Percentiles rank a stretch among this genome's conserved stretches.
phyloP scores from a whole-genome alignment of 225 moss, liverwort and hornwort species.

The Thuidium tamariscinum region DNA sequence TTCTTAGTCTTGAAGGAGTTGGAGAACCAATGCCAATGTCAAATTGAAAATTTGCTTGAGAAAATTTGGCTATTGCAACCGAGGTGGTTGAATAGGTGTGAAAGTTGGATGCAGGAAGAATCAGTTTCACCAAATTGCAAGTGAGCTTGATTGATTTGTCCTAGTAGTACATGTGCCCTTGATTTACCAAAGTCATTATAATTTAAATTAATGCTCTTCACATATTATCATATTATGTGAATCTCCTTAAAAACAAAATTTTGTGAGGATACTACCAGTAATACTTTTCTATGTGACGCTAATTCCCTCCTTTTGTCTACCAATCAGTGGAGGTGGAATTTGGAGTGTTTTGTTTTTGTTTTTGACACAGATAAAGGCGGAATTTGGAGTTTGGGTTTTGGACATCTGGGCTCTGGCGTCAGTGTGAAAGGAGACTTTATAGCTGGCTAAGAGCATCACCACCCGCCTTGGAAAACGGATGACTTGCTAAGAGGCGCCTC shows the following conservation, averaged over 20 bases:
- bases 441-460: too few relatives aligned
- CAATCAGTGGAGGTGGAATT: not conserved
- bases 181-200: not conserved
- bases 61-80: accelerated
- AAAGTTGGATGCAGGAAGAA: not conserved
- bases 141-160: not conserved
- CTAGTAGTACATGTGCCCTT: not conserved
- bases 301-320: not conserved
- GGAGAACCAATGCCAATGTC: too few relatives aligned
- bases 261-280: not conserved
- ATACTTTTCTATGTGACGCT: not conserved
- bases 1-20: not conserved
- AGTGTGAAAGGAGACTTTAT: too few relatives aligned
- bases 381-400: not conserved
- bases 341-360: too few relatives aligned
- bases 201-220: accelerated
- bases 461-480: too few relatives aligned
- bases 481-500: too few relatives aligned
- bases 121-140: accelerated
- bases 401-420: too few relatives aligned
- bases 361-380: too few relatives aligned
- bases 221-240: not conserved
- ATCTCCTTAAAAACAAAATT: not conserved
- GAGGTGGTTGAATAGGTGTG: not conserved
- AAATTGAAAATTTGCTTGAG: accelerated